Evolutionary conservation across 192 early-diverging fungal genomes (phyloP).

Genomic region (Coemansia sp.): DNA sequence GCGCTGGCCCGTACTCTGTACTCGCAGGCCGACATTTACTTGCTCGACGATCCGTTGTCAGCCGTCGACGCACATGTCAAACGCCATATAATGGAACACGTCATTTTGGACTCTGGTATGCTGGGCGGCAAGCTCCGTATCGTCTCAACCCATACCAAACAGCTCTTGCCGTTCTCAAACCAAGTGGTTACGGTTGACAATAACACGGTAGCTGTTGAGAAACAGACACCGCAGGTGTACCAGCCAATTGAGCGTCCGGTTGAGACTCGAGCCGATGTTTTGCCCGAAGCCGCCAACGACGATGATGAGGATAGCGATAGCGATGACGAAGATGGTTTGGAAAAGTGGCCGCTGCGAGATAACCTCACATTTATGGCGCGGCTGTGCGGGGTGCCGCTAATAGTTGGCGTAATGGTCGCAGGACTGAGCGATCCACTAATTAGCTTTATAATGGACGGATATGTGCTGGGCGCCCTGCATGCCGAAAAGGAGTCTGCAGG

Average conservation of each 20-base stretch:
- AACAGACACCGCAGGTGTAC: conserved; percentile 44
- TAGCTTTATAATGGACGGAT: conserved; percentile 25
- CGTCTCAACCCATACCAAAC: conserved; percentile 35
- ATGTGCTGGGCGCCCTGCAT: conserved; percentile 18
- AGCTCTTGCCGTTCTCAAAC: conserved; percentile 17
- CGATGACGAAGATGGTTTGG: neutral
- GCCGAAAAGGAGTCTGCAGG: conserved; percentile 10
- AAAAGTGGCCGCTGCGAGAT: conserved; percentile 16
- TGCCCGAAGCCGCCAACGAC: neutral
- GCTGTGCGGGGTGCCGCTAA: neutral
- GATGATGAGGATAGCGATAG: neutral
- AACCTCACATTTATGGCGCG: neutral
- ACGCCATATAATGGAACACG: conserved; percentile 63
- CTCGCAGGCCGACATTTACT: conserved; percentile 63
- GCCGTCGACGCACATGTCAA: conserved; percentile 68
- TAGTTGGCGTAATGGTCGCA: neutral
- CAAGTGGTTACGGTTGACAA: conserved; percentile 22
- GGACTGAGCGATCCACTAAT: conserved; percentile 7
- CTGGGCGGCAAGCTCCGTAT: conserved; percentile 55
- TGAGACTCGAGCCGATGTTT: no score
- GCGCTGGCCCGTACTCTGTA: conserved; percentile 67
- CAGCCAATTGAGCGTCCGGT: conserved; percentile 12
- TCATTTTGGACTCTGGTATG: conserved; percentile 57
- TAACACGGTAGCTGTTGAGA: conserved; percentile 29
- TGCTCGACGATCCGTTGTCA: conserved; percentile 72